Evolutionary conservation across 2,329 filamentous ascomycete species (phyloP).

Genomic region (Calonectria pseudoreteaudii): DNA sequence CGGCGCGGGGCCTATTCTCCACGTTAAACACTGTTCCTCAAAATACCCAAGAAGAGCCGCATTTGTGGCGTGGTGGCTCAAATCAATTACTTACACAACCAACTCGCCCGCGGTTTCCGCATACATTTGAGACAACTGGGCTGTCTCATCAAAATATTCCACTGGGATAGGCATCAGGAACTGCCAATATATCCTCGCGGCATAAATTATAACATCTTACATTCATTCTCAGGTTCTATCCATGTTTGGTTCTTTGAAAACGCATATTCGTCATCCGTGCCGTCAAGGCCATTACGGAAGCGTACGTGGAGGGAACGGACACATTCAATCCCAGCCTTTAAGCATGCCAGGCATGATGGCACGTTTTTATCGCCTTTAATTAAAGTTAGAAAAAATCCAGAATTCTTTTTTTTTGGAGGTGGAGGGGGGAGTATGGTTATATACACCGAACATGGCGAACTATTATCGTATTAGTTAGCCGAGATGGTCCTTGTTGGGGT

Average conservation of each 20-base stretch:
- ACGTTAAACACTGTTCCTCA: not conserved
- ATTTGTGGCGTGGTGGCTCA: not conserved
- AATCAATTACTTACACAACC: conserved; percentile 5
- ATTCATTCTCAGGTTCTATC: conserved; percentile 14
- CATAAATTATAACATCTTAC: not conserved
- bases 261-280: conserved; percentile 9
- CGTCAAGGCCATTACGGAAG: conserved; percentile 31
- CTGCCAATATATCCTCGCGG: not conserved
- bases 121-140: conserved; percentile 21
- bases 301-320: conserved; percentile 30
- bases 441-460: conserved; percentile 29
- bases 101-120: not conserved
- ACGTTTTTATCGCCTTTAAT: conserved; percentile 26
- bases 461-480: conserved; percentile 10
- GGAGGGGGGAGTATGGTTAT: not conserved
- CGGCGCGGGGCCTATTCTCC: not conserved
- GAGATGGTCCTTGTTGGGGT: not conserved
- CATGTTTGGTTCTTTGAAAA: conserved; percentile 23
- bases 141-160: conserved; percentile 25
- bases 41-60: not conserved
- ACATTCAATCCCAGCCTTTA: conserved; percentile 30
- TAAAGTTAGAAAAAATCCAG: not conserved
- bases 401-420: no score
- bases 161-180: not conserved
- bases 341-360: conserved; percentile 28